Conservation (phyloP, 1,284 basidiomycete genomes). For the Vanrija pseudolonga region DNA sequence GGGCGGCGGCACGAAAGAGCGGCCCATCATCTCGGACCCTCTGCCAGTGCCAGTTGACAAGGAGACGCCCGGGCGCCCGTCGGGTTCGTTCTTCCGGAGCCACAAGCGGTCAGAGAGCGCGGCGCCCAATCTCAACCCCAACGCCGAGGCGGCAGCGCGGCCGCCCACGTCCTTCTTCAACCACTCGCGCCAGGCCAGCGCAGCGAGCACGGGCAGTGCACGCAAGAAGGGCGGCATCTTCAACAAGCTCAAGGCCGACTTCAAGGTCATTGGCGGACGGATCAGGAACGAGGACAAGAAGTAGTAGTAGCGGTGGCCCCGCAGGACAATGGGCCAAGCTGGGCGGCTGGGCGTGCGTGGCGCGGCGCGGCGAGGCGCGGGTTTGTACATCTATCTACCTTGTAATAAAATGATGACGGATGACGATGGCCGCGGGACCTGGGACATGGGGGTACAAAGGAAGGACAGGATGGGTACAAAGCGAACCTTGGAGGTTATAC, state of each 20-base stretch:
- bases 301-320: neutral
- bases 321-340: neutral
- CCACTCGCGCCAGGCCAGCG: constrained; percentile 5
- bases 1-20: no score
- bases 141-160: neutral
- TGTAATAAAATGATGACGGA: no score
- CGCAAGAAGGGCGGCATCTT: constrained; percentile 37
- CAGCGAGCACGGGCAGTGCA: constrained; percentile 1
- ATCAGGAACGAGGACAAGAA: constrained; percentile 22
- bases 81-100: neutral
- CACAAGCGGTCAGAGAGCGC: neutral
- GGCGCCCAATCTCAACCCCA: neutral
- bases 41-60: neutral
- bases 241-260: constrained; percentile 41
- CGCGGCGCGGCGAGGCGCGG: no score
- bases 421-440: neutral
- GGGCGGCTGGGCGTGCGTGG: no score
- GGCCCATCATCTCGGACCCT: neutral
- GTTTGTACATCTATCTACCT: no score
- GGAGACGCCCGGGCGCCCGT: neutral
- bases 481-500: no score
- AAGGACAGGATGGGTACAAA: no score
- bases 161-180: neutral
- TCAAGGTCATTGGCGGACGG: constrained; percentile 34
- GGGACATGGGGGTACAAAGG: neutral